phyloP scores from a whole-genome alignment of 768 basidiomycete genomes.

The Pisolithus microcarpus region DNA sequence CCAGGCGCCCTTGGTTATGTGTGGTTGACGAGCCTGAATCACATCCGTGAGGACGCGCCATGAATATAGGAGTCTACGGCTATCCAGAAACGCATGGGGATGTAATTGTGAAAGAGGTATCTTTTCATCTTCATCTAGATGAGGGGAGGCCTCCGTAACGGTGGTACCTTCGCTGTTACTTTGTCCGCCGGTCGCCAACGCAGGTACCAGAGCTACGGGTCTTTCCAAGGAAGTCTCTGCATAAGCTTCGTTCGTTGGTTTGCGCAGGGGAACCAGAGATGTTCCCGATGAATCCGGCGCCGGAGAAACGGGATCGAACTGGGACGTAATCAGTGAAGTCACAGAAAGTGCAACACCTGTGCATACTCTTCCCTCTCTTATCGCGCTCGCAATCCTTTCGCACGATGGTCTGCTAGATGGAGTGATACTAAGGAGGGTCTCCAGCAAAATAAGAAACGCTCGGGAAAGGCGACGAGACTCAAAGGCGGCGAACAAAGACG shows the following conservation, averaged over 20 bases:
- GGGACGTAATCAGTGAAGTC: constrained; percentile 5
- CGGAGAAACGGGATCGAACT: constrained; percentile 24
- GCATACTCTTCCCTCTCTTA: constrained; percentile 69
- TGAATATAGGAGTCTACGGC: not conserved
- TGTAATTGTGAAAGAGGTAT: constrained; percentile 11
- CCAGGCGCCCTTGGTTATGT: constrained; percentile 14
- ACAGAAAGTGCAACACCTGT: not conserved
- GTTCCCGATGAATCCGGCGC: constrained; percentile 5
- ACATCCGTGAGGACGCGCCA: not conserved
- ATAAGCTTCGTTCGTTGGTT: constrained; percentile 6
- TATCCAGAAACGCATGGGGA: constrained; percentile 3
- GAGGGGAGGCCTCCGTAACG: not conserved
- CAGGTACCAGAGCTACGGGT: constrained; percentile 13
- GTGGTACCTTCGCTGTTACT: constrained; percentile 1
- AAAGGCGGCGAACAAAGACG: constrained; percentile 48
- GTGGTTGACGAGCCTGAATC: constrained; percentile 5
- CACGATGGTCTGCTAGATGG: constrained; percentile 62
- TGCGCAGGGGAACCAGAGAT: constrained; percentile 19
- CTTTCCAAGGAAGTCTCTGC: constrained; percentile 8
- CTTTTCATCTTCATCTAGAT: constrained; percentile 11
- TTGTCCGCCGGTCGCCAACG: constrained; percentile 5
- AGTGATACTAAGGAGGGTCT: constrained; percentile 56
- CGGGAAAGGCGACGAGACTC: constrained; percentile 67
- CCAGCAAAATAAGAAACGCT: constrained; percentile 64
- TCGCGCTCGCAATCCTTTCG: constrained; percentile 61